phyloP scores from a whole-genome alignment of 2,329 filamentous ascomycete genomes.

The Paecilomyces fulvus region DNA sequence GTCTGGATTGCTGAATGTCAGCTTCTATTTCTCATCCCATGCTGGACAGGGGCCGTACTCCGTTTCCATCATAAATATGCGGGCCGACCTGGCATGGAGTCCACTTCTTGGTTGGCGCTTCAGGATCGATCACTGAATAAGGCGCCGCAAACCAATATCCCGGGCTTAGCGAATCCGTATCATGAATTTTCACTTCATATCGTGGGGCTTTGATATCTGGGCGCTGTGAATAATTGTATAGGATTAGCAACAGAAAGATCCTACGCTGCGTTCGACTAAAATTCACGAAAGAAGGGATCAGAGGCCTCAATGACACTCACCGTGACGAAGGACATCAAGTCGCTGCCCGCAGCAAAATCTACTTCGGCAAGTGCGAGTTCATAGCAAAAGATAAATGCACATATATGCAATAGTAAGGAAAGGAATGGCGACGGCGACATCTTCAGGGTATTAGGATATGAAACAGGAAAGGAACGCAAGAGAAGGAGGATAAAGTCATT shows the following conservation, averaged over 20 bases:
- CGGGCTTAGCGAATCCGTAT: neutral
- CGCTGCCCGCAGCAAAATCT: neutral
- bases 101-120: neutral
- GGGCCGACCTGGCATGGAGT: neutral
- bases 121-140: neutral
- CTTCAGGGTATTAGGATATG: neutral
- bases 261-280: neutral
- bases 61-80: neutral
- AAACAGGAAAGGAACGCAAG: neutral
- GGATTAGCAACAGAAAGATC: neutral
- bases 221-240: neutral
- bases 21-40: neutral
- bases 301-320: neutral
- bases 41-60: neutral
- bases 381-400: neutral
- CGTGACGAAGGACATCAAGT: neutral
- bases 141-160: neutral
- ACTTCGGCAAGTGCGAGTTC: neutral
- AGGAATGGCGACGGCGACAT: neutral
- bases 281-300: neutral
- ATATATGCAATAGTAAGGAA: neutral
- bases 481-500: neutral
- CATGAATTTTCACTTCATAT: neutral
- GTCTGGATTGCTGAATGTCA: neutral
- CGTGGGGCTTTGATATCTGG: neutral